Evolutionary conservation across 2,329 filamentous ascomycete genomes (phyloP), one percentile per base, ranked within the genome.

Genomic region (Claviceps quebecensis): DNA sequence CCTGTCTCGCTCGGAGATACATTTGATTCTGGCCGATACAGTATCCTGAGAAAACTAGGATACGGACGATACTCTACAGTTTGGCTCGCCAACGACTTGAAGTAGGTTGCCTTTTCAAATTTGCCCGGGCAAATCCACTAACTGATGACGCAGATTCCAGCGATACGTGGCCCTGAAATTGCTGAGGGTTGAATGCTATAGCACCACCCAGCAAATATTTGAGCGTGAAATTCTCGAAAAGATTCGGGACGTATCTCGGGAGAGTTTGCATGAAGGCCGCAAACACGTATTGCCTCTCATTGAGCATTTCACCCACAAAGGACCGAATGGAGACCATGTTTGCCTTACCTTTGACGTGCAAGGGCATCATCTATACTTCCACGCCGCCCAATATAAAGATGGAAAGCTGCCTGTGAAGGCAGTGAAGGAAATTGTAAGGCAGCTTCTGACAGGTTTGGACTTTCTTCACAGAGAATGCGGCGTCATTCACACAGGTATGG

Each of bases 11-110:
- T 49, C 41, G 47, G 47, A 5, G 47, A 49, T 43, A 43, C 37
- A 8, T 43, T 49, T 43, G 19, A 49, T 29, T 29, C 17, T 80
- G 19, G 44, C 5, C 49, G 17, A 26, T 61, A 61, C 38, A 49
- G 45, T 29, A 45, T 61, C n/a, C 29, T 62, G 2, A 54, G 55
- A 8, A 61, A 62, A 46, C 49, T 62, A 2, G 58, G 57, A 7
- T 57, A 59, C 26, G 57, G 60, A 4, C 51, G 52, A 5, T 59
- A 54, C 29, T 56, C 56, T 16, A 60, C 60, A 14, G 56, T 58
- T 6, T 61, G 60, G 57, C 55, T 62, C 16, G 60, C 57, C 16
- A 36, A 23, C 6, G 56, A 58, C 46, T 23, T 19, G 3, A 29
- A 45, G 56, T 55, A 45, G 26, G 51, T 47, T 37, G 9, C 5